Conservation (phyloP, 2,329 filamentous ascomycete species). For the Malbranchea cinnamomea region DNA sequence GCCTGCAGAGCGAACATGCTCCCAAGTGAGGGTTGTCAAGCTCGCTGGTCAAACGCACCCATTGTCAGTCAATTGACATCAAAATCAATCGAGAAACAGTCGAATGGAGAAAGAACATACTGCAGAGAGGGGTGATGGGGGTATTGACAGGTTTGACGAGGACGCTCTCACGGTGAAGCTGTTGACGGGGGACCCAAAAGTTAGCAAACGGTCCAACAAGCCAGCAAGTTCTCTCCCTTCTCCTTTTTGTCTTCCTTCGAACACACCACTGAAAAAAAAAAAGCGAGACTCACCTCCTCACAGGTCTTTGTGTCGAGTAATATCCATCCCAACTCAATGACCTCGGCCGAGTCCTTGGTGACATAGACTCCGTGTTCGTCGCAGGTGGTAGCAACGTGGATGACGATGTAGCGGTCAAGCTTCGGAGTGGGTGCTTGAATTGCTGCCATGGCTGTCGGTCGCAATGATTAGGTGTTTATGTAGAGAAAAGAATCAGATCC, state of each 20-base stretch:
- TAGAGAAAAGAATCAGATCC: no score
- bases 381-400: constrained; percentile 96
- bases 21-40: constrained; percentile 95
- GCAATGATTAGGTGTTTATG: no score
- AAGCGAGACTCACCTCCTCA: constrained; percentile 58
- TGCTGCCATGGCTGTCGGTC: constrained; percentile 23
- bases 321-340: constrained; percentile 98
- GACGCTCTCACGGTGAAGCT: constrained; percentile 91
- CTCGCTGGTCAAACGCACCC: constrained; percentile 54
- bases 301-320: constrained; percentile 79
- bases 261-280: constrained; percentile 1
- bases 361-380: constrained; percentile 99
- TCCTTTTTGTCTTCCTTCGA: constrained; percentile 5
- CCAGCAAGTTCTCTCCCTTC: constrained; percentile 5
- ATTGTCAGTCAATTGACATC: constrained; percentile 4
- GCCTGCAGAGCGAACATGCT: constrained; percentile 93
- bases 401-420: constrained; percentile 93
- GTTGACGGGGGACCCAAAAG: constrained; percentile 9
- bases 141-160: constrained; percentile 98
- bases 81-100: constrained; percentile 7
- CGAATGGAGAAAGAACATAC: constrained; percentile 46
- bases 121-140: constrained; percentile 95
- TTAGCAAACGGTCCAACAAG: constrained; percentile 4
- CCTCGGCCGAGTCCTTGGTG: constrained; percentile 96
- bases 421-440: constrained; percentile 43